Base-by-base conservation (phyloP, 345 rosid genomes). In the Eucalyptus grandis region DNA sequence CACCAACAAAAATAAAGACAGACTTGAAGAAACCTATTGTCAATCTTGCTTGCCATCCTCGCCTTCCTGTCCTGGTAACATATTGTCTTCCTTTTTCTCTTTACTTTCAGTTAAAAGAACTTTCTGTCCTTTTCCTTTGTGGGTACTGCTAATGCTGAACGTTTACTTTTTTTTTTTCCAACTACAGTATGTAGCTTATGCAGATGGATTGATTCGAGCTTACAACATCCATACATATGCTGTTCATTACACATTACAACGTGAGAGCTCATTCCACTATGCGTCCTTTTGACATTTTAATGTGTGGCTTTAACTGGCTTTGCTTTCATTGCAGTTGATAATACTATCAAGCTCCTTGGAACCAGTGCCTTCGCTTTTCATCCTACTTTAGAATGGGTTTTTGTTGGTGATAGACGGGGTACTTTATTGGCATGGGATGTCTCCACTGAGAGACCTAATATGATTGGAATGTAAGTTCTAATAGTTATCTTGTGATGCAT, bases 361-460 rank as follows among this genome's bases (percentile, higher is more conserved):
- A 98, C 99, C 69, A 94, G 98, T 91, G 95, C 99, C 50, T 96
- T 98, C 91, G 98, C 99, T 90, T 98, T 98, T 92, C 99, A 98
- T 88, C 99, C 99, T 8, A 94, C 95, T 72, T 91, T 98, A 91
- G 99, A 98, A 89, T 98, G 99, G 99, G 93, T 98, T 82, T 97
- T 98, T 95, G 98, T 98, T 91, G 99, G 99, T 90, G 99, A 98
- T 93, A 96, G 99, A 94, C 94, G 97, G 89, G 99, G 99, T 88
- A 96, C 98, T 54, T 96, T 98, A 91, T 91, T 98, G 93, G 99
- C 99, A 8, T 98, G 99, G 99, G 99, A 98, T 96, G 97, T 98
- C 90, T 98, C 99, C 90, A 96, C 98, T 14, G 98, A 98, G 92
- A 97, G 99, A 89, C 99, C 99, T 54, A 96, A 87, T 92, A 95